Base-by-base conservation (phyloP, 139 green algal species). In the Coelastrella sp. region DNA sequence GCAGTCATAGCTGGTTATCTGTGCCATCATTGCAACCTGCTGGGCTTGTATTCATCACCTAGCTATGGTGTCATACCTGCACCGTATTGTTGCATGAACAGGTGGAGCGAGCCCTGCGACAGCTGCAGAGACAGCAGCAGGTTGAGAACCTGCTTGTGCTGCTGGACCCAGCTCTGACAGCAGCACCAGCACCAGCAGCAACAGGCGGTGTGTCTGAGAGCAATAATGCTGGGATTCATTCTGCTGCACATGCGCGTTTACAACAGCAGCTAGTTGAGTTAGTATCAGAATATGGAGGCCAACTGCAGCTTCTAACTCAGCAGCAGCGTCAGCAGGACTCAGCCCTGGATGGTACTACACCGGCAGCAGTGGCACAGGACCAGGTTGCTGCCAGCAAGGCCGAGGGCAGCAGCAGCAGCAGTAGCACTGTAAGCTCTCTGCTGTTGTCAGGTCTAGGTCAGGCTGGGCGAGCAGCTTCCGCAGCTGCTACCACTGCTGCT, bases 381-480 rank as follows among this genome's bases (percentile, higher is more conserved):
- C 62, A 40, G 27, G 62, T 6, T 41, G 8, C 62, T 71, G 62
- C 25, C 45, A 67, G 72, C 30, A 63, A 45, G 11, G 60, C 38
- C 6, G 60, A 34, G 6, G 7, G 5, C 34, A 69, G 74, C 41
- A 72, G 76, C 73, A 81, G 53, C 41, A 79, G 41, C 75, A 71
- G 75, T 53, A 57, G 75, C 27, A 57, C 7, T 4, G 5, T 71
- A 25, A 7, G 35, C 7, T 57, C 53, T 8, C 40, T 11, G 35
- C 75, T 82, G 75, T 53, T 82, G 45, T 80, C 72, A 80, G 72
- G 72, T 17, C 51, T 80, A 5, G 75, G 75, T 30, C 30, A 32
- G 3, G 72, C 71, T 64, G 43, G 71, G 4, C 43, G 71, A 9
- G 35, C 11, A 23, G 74, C 74, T 9, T 34, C 51, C 23, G 34